Evolutionary conservation across 106 monocot species (phyloP).

Genomic region (Allium fistulosum): DNA sequence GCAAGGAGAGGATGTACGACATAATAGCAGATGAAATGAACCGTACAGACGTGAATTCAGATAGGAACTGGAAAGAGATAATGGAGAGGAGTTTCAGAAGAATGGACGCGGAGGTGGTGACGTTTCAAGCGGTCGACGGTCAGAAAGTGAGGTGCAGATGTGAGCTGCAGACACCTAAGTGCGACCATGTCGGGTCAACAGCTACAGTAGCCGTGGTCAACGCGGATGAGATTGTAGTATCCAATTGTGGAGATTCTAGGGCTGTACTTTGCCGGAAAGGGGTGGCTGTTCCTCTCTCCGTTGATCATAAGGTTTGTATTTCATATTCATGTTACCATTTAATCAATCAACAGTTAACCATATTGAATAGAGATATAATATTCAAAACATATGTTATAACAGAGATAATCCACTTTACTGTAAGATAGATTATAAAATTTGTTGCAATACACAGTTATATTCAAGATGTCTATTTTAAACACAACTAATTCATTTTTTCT

Average conservation of each 20-base stretch:
- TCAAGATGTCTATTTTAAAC: too few relatives aligned
- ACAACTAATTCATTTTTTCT: too few relatives aligned
- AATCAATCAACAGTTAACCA: too few relatives aligned
- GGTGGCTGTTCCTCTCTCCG: constrained; percentile 47
- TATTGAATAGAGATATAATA: too few relatives aligned
- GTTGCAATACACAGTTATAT: too few relatives aligned
- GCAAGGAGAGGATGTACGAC: constrained; percentile 77
- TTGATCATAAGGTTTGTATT: constrained; percentile 55
- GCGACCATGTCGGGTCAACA: constrained; percentile 80
- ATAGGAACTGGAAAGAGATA: constrained; percentile 20
- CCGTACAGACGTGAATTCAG: background rate
- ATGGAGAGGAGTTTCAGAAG: constrained; percentile 62
- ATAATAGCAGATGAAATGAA: constrained; percentile 52
- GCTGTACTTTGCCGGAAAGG: constrained; percentile 79
- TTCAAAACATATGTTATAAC: too few relatives aligned
- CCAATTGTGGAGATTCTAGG: constrained; percentile 85
- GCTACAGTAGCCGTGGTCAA: constrained; percentile 59
- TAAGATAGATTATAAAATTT: too few relatives aligned
- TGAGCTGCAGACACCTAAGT: constrained; percentile 53
- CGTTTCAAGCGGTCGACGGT: background rate
- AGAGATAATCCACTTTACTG: too few relatives aligned
- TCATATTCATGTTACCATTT: too few relatives aligned
- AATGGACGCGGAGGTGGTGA: constrained; percentile 51
- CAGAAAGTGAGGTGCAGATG: constrained; percentile 43
- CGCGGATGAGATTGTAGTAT: constrained; percentile 31